These are phyloP conservation scores for Colletotrichum costaricense DNA, from an alignment of 2,329 filamentous ascomycete species.

Conservation along the genomic window DNA sequence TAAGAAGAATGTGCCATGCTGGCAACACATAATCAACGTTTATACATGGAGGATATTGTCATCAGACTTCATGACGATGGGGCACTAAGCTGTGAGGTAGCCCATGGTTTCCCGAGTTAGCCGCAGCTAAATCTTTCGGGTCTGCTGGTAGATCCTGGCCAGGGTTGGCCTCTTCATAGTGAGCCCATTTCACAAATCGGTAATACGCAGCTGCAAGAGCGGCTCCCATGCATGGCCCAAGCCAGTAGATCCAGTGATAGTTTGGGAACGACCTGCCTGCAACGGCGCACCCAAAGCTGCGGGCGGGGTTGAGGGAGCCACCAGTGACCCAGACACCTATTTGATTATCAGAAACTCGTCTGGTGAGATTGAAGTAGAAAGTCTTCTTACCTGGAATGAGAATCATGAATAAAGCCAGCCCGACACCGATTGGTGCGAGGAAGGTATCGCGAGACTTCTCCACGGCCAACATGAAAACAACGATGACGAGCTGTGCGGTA, in stretches of 20 bases:
- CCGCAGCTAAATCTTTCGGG: neutral
- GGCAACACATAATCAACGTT: neutral
- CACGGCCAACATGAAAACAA: constrained; percentile 72
- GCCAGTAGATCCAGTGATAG: constrained; percentile 58
- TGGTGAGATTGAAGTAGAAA: neutral
- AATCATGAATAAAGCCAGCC: constrained; percentile 70
- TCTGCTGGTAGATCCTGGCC: constrained; percentile 45
- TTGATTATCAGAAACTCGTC: constrained; percentile 9
- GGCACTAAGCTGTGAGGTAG: neutral
- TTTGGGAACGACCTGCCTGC: constrained; percentile 47
- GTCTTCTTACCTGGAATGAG: constrained; percentile 47
- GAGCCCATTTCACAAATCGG: constrained; percentile 54
- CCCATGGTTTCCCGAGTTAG: neutral
- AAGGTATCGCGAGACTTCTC: constrained; percentile 77
- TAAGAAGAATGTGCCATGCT: neutral
- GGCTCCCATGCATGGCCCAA: constrained; percentile 56
- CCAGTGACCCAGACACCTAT: constrained; percentile 53
- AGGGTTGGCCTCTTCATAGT: constrained; percentile 54
- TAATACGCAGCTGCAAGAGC: constrained; percentile 54
- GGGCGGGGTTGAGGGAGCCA: constrained; percentile 55
- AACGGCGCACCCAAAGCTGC: constrained; percentile 57
- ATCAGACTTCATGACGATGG: neutral
- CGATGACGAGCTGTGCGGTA: constrained; percentile 68
- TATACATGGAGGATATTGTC: neutral
- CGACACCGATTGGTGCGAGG: constrained; percentile 75